Base-by-base conservation (phyloP, 2,329 filamentous ascomycete species). In the Penicillium vulpinum region DNA sequence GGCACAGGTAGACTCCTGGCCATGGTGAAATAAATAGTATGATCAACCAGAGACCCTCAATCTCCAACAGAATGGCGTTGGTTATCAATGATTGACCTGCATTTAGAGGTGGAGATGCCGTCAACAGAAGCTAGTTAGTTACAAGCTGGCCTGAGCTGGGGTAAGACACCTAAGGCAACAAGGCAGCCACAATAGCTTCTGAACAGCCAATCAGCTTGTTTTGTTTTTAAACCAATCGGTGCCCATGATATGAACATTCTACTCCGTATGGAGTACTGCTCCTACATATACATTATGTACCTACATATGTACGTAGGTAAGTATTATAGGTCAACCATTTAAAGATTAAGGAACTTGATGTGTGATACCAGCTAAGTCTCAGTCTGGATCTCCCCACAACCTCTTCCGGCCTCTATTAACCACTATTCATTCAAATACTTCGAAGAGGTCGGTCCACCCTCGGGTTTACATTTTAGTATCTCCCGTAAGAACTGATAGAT, bases 1-100 rank as follows among this genome's bases (percentile, higher is more conserved):
- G 84, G 84, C 78, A 78, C 74, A 73, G 76, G 76, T 70, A 75
- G 72, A 51, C 70, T 73, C 68, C 76, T 77, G 75, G 78, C 78
- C 85, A 87, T 87, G 29, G 36, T 73, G 43, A 29, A 35, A 55
- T 59, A 62, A 59, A 49, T 56, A 45, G 59, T 57, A 49, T 54
- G 52, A 54, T 58, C 64, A 68, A 67, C 69, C 69, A 70, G 68
- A 71, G 62, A 69, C 67, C 69, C 66, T 72, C 65, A 70, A 69
- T 62, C 67, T 68, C 67, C 61, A 63, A 67, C 22, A 43, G 21
- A 60, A 60, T 59, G 58, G 62, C 54, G 57, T 58, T 57, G 52
- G 38, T 44, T 63, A 47, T 50, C 51, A 59, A 40, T 40, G 46
- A 56, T 43, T 53, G 57, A 66, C 69, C 70, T 71, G 67, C 70